A percentile compares a stretch with the other conserved stretches of the same genome.
These are phyloP conservation scores for Aspergillus biplanus DNA, from an alignment of 495 filamentous ascomycete genomes.

Conservation along the genomic window DNA sequence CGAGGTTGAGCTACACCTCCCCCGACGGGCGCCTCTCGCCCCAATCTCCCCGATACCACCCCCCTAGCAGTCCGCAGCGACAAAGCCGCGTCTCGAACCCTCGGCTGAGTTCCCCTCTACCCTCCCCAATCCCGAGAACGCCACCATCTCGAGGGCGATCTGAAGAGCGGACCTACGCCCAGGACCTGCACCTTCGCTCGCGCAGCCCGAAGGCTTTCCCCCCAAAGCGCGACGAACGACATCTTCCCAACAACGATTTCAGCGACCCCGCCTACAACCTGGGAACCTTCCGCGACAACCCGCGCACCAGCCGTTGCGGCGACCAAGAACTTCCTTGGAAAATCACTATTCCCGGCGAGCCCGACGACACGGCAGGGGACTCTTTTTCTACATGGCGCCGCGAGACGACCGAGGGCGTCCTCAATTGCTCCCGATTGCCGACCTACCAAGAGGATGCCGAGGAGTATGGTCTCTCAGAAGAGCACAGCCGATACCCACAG, in stretches of 20 bases:
- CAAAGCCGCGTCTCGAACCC: constrained; percentile 11
- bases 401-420: constrained; percentile 16
- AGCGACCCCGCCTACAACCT: constrained; percentile 33
- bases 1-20: constrained; percentile 13
- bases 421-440: constrained; percentile 18
- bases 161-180: constrained; percentile 25
- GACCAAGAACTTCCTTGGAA: constrained; percentile 38
- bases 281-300: constrained; percentile 31
- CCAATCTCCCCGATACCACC: constrained; percentile 12
- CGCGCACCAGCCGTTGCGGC: constrained; percentile 31
- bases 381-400: constrained; percentile 10
- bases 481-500: background rate
- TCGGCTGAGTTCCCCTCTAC: constrained; percentile 13
- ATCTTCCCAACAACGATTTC: constrained; percentile 26
- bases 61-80: constrained; percentile 8
- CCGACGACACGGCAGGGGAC: constrained; percentile 11
- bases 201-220: constrained; percentile 32
- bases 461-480: constrained; percentile 8
- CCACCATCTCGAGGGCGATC: constrained; percentile 25
- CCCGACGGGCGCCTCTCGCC: constrained; percentile 18
- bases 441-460: constrained; percentile 26
- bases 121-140: constrained; percentile 18
- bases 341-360: constrained; percentile 32
- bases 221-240: constrained; percentile 21
- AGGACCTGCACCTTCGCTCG: constrained; percentile 33